Conservation (phyloP, 306 rosid genomes). For the Cicer bijugum region DNA sequence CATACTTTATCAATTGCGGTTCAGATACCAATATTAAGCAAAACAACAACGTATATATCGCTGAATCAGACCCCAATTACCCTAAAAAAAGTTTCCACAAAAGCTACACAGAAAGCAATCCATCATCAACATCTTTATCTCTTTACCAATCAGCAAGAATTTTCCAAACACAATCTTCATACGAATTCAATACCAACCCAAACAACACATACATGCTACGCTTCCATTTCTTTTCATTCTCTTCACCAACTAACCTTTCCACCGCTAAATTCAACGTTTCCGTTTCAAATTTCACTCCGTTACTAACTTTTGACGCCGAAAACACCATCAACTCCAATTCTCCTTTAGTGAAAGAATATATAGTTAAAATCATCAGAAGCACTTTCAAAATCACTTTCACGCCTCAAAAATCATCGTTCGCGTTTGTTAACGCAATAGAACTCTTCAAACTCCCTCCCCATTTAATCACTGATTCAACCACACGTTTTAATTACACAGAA, state of each 20-base stretch:
- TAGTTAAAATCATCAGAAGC: not conserved
- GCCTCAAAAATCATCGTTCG: constrained; percentile 38
- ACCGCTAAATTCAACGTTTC: constrained; percentile 54
- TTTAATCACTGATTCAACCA: accelerated
- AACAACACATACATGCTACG: constrained; percentile 50
- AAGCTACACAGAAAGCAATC: not conserved
- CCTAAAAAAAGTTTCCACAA: not conserved
- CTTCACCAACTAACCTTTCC: constrained; percentile 34
- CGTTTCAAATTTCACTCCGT: constrained; percentile 31
- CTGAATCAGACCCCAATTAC: not conserved
- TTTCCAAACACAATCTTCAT: not conserved
- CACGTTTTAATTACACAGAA: not conserved
- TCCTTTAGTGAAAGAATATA: constrained; percentile 43
- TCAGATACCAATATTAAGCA: not conserved
- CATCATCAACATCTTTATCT: not conserved
- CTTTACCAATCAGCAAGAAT: constrained; percentile 51
- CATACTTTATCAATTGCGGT: constrained; percentile 58
- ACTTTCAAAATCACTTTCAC: constrained; percentile 41
- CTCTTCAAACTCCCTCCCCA: constrained; percentile 45
- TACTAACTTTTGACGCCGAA: constrained; percentile 9
- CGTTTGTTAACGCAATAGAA: constrained; percentile 64
- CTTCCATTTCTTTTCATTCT: constrained; percentile 59
- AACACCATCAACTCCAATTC: not conserved
- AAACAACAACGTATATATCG: not conserved
- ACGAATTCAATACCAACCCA: not conserved